Conservation (phyloP, 1,139 yeast species). For the Magnusiomyces suaveolens region DNA sequence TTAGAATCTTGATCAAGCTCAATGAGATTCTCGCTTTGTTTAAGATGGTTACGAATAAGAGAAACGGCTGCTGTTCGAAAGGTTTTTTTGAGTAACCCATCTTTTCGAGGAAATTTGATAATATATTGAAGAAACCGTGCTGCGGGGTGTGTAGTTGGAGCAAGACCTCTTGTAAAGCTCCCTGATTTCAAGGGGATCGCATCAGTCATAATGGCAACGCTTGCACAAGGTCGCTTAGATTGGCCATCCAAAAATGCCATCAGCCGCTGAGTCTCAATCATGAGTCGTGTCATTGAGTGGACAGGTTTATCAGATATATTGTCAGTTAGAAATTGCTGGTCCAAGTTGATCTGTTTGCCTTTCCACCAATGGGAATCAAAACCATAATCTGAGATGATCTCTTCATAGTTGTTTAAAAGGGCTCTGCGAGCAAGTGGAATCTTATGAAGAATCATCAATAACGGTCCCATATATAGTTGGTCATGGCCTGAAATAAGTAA, state of each 20-base stretch:
- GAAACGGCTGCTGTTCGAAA: background rate
- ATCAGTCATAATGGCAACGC: slow-evolving; percentile 30
- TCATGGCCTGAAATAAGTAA: slow-evolving; percentile 34
- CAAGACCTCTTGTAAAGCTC: slow-evolving; percentile 15
- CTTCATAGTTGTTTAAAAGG: slow-evolving; percentile 29
- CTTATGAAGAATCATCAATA: slow-evolving; percentile 37
- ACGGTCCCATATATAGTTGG: slow-evolving; percentile 35
- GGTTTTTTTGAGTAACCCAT: background rate
- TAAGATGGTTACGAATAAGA: background rate
- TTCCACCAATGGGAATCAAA: slow-evolving; percentile 40
- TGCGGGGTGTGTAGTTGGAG: slow-evolving; percentile 20
- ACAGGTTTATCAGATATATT: background rate
- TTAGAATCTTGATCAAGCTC: slow-evolving; percentile 16
- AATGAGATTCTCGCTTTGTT: slow-evolving; percentile 17
- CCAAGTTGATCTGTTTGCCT: slow-evolving; percentile 25
- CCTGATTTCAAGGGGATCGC: slow-evolving; percentile 25
- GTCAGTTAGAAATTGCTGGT: background rate
- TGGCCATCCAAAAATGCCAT: slow-evolving; percentile 38
- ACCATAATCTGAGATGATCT: slow-evolving; percentile 32
- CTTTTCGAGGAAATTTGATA: slow-evolving; percentile 1
- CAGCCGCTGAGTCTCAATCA: slow-evolving; percentile 37
- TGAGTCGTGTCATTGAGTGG: slow-evolving; percentile 19
- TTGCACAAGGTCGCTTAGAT: slow-evolving; percentile 36
- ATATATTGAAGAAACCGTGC: slow-evolving; percentile 17
- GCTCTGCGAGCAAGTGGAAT: slow-evolving; percentile 36